Evolutionary conservation across 345 rosid species (phyloP), one percentile per base, ranked within the genome.

Genomic region (Gossypium anomalum): DNA sequence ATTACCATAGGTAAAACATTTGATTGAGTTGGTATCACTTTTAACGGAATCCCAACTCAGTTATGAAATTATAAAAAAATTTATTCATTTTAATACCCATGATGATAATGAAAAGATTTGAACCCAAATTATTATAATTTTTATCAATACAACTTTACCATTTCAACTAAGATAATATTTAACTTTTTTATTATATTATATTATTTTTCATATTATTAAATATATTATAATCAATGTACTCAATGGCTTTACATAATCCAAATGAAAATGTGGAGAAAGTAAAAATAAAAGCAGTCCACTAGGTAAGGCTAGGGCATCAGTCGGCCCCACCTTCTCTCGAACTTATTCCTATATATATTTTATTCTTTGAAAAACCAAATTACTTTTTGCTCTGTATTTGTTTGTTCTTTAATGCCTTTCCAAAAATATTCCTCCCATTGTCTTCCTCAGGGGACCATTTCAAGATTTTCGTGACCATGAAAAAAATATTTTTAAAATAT

Each of bases 231-330:
- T 34, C 41, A 1, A 34, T 34, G 41, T 34, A 34, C 41, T 34
- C 41, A 5, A 34, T 34, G 7, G 41, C 41, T 34, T 34, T 59
- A 73, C 13, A 29, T 68, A 68, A 59, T 45, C 67, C 67, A 75
- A 77, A 49, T 44, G 71, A 65, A 71, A 47, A 63, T 2, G 43
- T 3, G 45, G 9, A 2, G 71, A 72, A 62, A 41, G 19, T 23
- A 67, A 22, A 64, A 64, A 16, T 70, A 23, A 43, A 79, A 75
- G 57, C 27, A 73, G 72, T 34, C 80, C 77, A 78, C 78, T 47
- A 69, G 75, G 10, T 56, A 82, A 75, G 83, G 83, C 76, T 82
- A 81, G 81, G 82, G 81, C 77, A 82, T 81, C 82, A 74, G 38
- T 57, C 53, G 82, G 65, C 82, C 82, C 85, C 73, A 80, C 78